Percentiles rank a stretch among this genome's conserved stretches.
Conservation (phyloP, 1,139 yeast species). For the Eremothecium cymbalariae region DNA sequence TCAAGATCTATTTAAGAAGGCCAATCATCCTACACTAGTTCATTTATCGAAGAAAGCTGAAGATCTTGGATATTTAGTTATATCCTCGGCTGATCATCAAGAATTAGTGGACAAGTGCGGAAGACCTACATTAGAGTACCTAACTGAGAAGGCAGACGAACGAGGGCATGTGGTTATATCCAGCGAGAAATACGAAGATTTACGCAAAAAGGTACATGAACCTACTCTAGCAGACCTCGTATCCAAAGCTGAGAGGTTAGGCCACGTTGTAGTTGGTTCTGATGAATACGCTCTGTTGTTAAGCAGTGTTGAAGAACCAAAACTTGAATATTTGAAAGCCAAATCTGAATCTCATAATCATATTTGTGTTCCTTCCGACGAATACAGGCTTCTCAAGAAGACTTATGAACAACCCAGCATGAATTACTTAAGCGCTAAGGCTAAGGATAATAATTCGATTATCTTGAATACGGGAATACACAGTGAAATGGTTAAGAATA, state of each 20-base stretch:
- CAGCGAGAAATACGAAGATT: conserved; percentile 9
- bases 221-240: conserved; percentile 21
- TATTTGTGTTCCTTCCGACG: conserved; percentile 6
- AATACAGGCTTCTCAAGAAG: conserved; percentile 7
- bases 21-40: conserved; percentile 6
- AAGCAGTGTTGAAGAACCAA: conserved; percentile 8
- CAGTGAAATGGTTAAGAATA: conserved; percentile 15
- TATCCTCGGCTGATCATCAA: conserved; percentile 8
- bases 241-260: conserved; percentile 24
- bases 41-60: conserved; percentile 6
- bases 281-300: conserved; percentile 26
- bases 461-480: conserved; percentile 14
- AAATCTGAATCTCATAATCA: conserved; percentile 23
- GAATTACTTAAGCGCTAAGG: conserved; percentile 23
- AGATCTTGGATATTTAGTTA: conserved; percentile 3
- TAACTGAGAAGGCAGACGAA: conserved; percentile 16
- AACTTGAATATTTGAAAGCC: conserved; percentile 12
- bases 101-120: conserved; percentile 8
- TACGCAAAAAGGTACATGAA: conserved; percentile 15
- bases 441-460: conserved; percentile 9
- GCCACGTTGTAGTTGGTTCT: conserved; percentile 28
- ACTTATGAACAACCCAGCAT: conserved; percentile 29
- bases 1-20: conserved; percentile 26
- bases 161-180: conserved; percentile 13
- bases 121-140: conserved; percentile 14